These are phyloP conservation scores for Colletotrichum filicis DNA, from an alignment of 2,329 filamentous ascomycete species.

Conservation along the genomic window DNA sequence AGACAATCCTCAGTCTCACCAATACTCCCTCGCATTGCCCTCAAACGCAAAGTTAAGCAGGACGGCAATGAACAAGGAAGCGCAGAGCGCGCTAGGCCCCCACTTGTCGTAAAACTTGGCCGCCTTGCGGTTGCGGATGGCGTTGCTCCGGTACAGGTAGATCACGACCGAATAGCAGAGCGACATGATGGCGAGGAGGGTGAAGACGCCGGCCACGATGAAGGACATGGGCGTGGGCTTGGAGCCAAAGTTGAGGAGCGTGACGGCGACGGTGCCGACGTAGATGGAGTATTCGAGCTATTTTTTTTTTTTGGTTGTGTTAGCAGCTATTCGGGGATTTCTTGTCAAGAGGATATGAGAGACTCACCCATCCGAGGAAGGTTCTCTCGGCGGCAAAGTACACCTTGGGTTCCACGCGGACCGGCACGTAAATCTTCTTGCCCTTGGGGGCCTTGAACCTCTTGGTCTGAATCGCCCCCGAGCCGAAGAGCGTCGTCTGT, in stretches of 20 bases:
- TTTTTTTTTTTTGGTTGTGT: constrained; percentile 28
- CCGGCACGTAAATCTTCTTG: constrained; percentile 94
- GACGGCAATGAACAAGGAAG: constrained; percentile 78
- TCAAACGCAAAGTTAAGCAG: constrained; percentile 84
- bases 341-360: neutral
- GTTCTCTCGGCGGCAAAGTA: constrained; percentile 97
- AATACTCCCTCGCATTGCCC: constrained; percentile 68
- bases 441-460: constrained; percentile 80
- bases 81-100: constrained; percentile 83
- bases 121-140: constrained; percentile 85
- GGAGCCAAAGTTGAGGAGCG: constrained; percentile 82
- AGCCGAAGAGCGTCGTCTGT: constrained; percentile 63
- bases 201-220: constrained; percentile 81
- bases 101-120: constrained; percentile 92
- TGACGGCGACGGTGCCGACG: constrained; percentile 86
- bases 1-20: constrained; percentile 47
- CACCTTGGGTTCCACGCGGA: constrained; percentile 96
- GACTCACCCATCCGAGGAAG: constrained; percentile 88
- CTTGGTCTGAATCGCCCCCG: constrained; percentile 65
- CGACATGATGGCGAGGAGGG: constrained; percentile 79
- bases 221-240: constrained; percentile 70
- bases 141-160: constrained; percentile 88
- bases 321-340: constrained; percentile 26
- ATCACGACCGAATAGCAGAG: constrained; percentile 86
- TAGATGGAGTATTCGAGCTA: constrained; percentile 97